Evolutionary conservation across 768 basidiomycete genomes (phyloP), one percentile per base, ranked within the genome.

Genomic region (Podaxis mareebaensis): DNA sequence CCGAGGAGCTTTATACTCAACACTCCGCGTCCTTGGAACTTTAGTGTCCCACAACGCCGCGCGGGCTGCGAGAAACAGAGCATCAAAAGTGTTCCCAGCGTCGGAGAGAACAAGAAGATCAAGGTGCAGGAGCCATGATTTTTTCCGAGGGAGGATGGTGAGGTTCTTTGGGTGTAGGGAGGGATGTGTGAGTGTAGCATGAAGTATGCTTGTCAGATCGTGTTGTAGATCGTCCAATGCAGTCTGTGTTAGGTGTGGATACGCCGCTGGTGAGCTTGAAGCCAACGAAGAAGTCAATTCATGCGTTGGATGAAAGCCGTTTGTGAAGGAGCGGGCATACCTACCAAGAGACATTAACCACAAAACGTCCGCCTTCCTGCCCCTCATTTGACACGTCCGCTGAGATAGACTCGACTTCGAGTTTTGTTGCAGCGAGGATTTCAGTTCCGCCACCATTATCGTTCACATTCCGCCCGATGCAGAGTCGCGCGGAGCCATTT

Each of bases 31-130:
- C 33, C 83, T 76, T 5, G 93, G 93, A 0, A 95, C 88, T 59
- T 85, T 88, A 15, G 91, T 88, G 62, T 93, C 91, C 84, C 89
- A 92, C 13, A 96, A 74, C 0, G 92, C 93, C 0, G 90, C 88
- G 13, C 90, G 83, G 1, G 88, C 85, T 0, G 90, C 91, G 76
- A 95, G 80, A 76, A 95, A 90, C 1, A 95, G 72, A 38, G 87
- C 89, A 66, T 96, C 93, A 63, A 85, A 81, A 24, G 90, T 67
- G 71, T 93, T 94, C 0, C 93, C 93, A 3, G 83, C 79, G 65
- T 94, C 91, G 1, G 87, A 78, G 30, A 93, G 81, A 30, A 95
- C 80, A 13, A 91, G 79, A n/a, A 88, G 75, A 67, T 95, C 93
- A 53, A 95, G 79, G 64, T 86, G 81, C 8, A 89, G 79, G n/a